A percentile compares a stretch with the other conserved stretches of the same genome.
Conservation (phyloP, 2,329 filamentous ascomycete species). For the Claviceps spartinae region DNA sequence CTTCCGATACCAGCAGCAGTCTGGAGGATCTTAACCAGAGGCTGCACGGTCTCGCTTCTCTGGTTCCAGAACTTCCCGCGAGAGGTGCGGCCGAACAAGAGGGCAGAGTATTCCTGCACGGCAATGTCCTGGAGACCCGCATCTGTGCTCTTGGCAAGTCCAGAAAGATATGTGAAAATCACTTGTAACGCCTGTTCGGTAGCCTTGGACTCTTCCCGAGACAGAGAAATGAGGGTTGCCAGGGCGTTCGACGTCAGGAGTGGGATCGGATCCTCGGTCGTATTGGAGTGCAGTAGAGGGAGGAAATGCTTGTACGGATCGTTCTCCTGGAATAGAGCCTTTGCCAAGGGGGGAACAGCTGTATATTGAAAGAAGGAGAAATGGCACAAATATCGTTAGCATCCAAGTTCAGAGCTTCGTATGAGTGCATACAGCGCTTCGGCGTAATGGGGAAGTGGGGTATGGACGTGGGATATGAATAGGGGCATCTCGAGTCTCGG, state of each 20-base stretch:
- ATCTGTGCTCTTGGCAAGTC: constrained; percentile 72
- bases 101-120: constrained; percentile 76
- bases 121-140: constrained; percentile 90
- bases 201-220: constrained; percentile 47
- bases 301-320: constrained; percentile 76
- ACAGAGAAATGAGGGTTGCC: constrained; percentile 59
- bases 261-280: constrained; percentile 64
- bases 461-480: neutral
- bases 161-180: constrained; percentile 75
- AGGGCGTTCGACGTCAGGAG: constrained; percentile 82
- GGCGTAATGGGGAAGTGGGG: neutral
- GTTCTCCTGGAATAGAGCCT: constrained; percentile 59
- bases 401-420: neutral
- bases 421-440: too few relatives aligned
- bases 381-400: neutral
- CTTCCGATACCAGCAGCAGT: constrained; percentile 61
- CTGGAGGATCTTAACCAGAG: constrained; percentile 69
- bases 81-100: constrained; percentile 62
- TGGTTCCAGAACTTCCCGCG: constrained; percentile 85
- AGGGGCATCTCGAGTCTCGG: neutral
- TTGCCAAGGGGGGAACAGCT: constrained; percentile 71
- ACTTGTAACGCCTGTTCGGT: constrained; percentile 68
- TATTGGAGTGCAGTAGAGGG: constrained; percentile 71
- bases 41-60: constrained; percentile 68
- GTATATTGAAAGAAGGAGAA: neutral